Evolutionary conservation across 148 eudicot genomes (phyloP), one percentile per base, ranked within the genome.

Genomic region (Persicaria tinctoria): DNA sequence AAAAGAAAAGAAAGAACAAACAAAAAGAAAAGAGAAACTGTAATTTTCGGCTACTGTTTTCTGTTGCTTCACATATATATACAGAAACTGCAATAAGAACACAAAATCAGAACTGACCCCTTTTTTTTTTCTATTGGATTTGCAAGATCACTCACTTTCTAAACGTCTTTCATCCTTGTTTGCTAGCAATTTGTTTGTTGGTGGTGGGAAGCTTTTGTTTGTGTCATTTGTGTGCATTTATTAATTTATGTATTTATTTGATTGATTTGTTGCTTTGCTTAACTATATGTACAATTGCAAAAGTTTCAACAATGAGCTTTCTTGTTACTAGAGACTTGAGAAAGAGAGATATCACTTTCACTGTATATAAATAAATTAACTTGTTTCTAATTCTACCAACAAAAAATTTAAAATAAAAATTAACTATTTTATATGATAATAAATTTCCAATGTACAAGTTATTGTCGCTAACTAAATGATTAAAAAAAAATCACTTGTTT

Each of bases 81-180:
- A 27, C 45, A 41, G 17, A 66, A 66, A 66, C 17, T 66, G 9
- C 3, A 64, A 64, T 64, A 64, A 14, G 47, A 64, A 64, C 46
- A 16, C n/a, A 64, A 46, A 46, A 38, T 10, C 10, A 27, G 32
- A 63, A 64, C 70, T 12, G 47, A 17, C 54, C 27, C n/a, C 41
- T 18, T 48, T 51, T 16, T 16, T 23, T 16, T 5, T n/a, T 50
- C 17, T 66, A 47, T 9, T 27, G 18, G 23, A 23, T 1, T 17
- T 55, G 13, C 54, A 44, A 23, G 74, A 32, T 66, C 84, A 78
- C 84, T 73, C 79, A 70, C 78, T 82, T 74, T 16, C 73, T 66
- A 73, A 78, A 75, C 80, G 70, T 78, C 76, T 78, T 66, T 60
- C 73, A 51, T 53, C 51, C 45, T 51, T 72, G 74, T 51, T 50